Base-by-base conservation (phyloP, 2,329 filamentous ascomycete species). In the Xylariaceae sp. region DNA sequence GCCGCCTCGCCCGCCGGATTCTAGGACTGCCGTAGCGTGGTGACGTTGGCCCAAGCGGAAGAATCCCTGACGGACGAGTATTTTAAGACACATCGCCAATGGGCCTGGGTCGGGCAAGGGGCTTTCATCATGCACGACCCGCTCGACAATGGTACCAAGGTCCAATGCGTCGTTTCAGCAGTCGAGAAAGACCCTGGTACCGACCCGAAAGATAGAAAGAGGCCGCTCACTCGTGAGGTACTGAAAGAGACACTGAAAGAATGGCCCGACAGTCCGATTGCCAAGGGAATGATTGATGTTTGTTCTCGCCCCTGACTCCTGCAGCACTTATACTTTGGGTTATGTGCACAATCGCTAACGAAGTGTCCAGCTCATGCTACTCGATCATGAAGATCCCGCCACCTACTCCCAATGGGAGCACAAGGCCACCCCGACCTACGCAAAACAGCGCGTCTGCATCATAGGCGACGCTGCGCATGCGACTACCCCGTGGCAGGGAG, bases 401-500 rank as follows among this genome's bases (percentile, higher is more conserved):
- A 23, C 18, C 13, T 36, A 36, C 34, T 36, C 34, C 9, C 4
- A 27, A 15, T 36, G 34, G 34, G 48, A 50, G 11, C 47, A 53
- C 7, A 16, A 27, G 1, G 42, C 31, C 1, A 40, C 48, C 1
- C 24, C 8, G 3, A 49, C 32, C 3, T 52, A 54, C 28, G 41
- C 39, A n/a, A 43, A 37, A 2, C 47, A 47, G 2, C 35, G 40
- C 4, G n/a, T 50, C 4, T 47, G 47, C 26, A 21, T 54, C 11
- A 33, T 41, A 12, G 45, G 46, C 13, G 45, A 48, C 13, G 45
- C 45, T 2, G 45, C 47, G 2, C 45, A 50, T 16, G 33, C 45
- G 2, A 43, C 38, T 1, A 43, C 40, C 3, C 45, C 47, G 5
- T 50, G 42, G 40, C 43, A 48, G 17, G 47, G 40, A 9, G 41